Evolutionary conservation across 2,329 filamentous ascomycete species (phyloP), one percentile per base, ranked within the genome.

Genomic region (Xylariaceae sp.): DNA sequence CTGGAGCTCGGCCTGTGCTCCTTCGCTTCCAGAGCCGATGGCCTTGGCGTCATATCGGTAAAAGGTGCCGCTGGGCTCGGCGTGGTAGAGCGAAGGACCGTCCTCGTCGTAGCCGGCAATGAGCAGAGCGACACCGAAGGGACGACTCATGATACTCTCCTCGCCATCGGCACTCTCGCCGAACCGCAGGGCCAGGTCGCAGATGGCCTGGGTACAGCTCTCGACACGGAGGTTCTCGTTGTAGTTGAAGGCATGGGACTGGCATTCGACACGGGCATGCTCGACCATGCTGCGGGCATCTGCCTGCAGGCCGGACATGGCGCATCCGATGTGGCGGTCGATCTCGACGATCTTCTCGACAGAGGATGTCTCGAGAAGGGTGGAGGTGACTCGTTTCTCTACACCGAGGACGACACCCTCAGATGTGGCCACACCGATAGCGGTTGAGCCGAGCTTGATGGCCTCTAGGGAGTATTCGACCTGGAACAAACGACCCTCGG

Each of bases 311-410:
- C 94, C 94, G 35, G 88, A 94, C 91, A 99, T 99, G 75, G 94
- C 94, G 75, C 94, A 97, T 66, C 94, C 94, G 64, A 99, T 96
- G 77, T 99, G 94, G 68, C 89, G 85, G 77, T 99, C 94, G 71
- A 99, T 97, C 73, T 99, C 94, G 71, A 99, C 92, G 65, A 99
- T 97, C 83, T 99, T 99, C 75, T 99, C 94, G 65, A 99, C 94
- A 38, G 91, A 96, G 42, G 89, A 95, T 31, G 94, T 95, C 75
- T 97, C 94, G 66, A 99, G 89, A 55, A 99, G 87, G 54, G 92
- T 95, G 51, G 90, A 96, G 54, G 94, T 99, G 64, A 99, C 94
- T 66, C 94, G 91, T 83, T 99, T 99, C 78, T 99, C 94, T 58
- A 99, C 94, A 62, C 94, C 94, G 45, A 99, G 86, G 67, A 99